Base-by-base conservation (phyloP, 2,329 filamentous ascomycete species). In the Penicillium sp. region DNA sequence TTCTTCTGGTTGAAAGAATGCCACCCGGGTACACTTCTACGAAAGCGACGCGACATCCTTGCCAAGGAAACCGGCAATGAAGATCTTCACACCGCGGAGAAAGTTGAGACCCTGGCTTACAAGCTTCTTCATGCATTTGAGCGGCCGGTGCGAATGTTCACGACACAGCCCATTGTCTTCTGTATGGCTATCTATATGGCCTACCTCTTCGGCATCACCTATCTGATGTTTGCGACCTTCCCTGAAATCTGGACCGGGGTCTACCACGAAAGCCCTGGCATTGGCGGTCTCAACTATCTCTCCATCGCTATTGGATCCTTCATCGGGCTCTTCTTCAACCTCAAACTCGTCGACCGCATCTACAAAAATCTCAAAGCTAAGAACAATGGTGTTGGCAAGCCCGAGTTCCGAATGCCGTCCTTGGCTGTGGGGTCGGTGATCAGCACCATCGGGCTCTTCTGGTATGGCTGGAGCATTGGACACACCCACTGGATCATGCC, bases 1-100 rank as follows among this genome's bases (percentile, higher is more conserved):
- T 73, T 90, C 54, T 84, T 88, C 71, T 83, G 88, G 64, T 79
- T 87, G 1, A 81, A 82, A 57, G 89, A 91, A 71, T 90, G 88
- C 2, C 90, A 90, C 25, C 46, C 46, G 16, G 26, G 25, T 10
- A 49, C 46, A 10, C 46, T 49, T 19, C 46, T 49, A 19, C 46
- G 46, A 30, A 49, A 6, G 46, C 46, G 46, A 25, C 46, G 46
- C 25, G 46, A 49, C 30, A 6, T 16, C 25, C 46, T 49, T n/a
- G 46, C 22, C 46, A 49, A 49, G 19, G 26, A 49, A 33, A 49
- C 46, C 4, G 26, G 46, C 25, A 49, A 49, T 25, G 46, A n/a
- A 14, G 19, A 49, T 13, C 46, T 49, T 19, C 26, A 49, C 30
- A 33, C 26, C 73, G 84, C 82, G 0, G 26, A 30, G 16, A 49